Base-by-base conservation (phyloP, 331 rosid species). In the Acacia concinna region DNA sequence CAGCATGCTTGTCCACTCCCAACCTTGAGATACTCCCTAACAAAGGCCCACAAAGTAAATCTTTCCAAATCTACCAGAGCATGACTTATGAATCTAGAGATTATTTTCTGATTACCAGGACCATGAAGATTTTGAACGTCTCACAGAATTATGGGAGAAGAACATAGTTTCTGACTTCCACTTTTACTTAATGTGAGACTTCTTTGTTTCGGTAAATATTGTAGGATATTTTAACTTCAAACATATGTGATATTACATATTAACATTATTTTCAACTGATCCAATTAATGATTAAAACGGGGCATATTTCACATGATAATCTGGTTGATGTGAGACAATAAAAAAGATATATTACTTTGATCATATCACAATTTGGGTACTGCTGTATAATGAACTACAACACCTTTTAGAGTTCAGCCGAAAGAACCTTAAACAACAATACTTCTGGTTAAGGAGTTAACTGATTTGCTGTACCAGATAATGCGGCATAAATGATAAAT, bases 11-110 rank as follows among this genome's bases (percentile, higher is more conserved):
- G 84, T 44, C 98, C 99, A 72, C 85, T 78, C 71, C 99, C 98
- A 87, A 90, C 84, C 87, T 87, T 93, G 79, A 93, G 89, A 75
- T 81, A 81, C 82, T 90, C 93, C 87, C 99, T 95, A 66, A 69
- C 46, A 87, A 78, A 41, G 69, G 74, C 73, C 81, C 25, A 72
- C 70, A 35, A 59, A 21, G 43, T 57, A 73, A 73, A 66, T 31
- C 65, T 63, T 41, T 44, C 51, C 51, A 78, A 73, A 52, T 11
- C 52, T 65, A 35, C 52, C 51, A 67, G 31, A 43, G 7, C 67
- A 57, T 27, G 51, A 56, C 63, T 56, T 25, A 12, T 59, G 34
- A 59, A 25, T 12, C 20, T 27, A 13, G 3, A 56, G 65, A 76
- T 68, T 60, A 38, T 46, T 64, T 71, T 37, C 35, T 40, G 31